Evolutionary conservation across 2,329 filamentous ascomycete species (phyloP).

Genomic region (Trichophyton equinum): DNA sequence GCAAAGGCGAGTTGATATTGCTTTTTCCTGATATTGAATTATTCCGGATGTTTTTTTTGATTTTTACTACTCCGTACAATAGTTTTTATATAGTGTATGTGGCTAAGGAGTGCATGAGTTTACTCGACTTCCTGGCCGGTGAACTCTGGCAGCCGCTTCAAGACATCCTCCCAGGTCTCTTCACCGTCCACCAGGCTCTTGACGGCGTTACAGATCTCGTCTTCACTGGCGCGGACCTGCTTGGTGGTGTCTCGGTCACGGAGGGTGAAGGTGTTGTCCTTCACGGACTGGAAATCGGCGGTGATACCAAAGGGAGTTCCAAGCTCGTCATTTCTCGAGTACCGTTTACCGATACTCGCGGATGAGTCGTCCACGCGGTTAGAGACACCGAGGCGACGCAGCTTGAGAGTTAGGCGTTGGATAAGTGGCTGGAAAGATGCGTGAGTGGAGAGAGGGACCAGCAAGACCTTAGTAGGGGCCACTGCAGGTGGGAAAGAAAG

Average conservation of each 20-base stretch:
- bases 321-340: constrained; percentile 87
- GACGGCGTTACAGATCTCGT: constrained; percentile 65
- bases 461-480: constrained; percentile 88
- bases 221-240: constrained; percentile 74
- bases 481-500: constrained; percentile 63
- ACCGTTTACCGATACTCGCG: constrained; percentile 88
- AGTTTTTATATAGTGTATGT: neutral
- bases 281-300: constrained; percentile 86
- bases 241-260: constrained; percentile 81
- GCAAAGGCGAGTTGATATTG: neutral
- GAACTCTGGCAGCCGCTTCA: constrained; percentile 69
- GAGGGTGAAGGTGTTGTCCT: constrained; percentile 76
- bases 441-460: constrained; percentile 78
- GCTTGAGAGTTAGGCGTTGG: constrained; percentile 57
- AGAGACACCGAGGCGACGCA: constrained; percentile 65
- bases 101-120: neutral
- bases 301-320: constrained; percentile 91
- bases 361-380: constrained; percentile 82
- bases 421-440: constrained; percentile 68
- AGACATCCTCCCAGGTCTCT: constrained; percentile 57
- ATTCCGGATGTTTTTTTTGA: neutral
- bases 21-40: neutral
- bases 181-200: constrained; percentile 50
- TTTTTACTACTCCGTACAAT: neutral
- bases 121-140: constrained; percentile 54